These are phyloP conservation scores for Stevia rebaudiana DNA, from an alignment of 140 eudicot genomes.

Conservation along the genomic window DNA sequence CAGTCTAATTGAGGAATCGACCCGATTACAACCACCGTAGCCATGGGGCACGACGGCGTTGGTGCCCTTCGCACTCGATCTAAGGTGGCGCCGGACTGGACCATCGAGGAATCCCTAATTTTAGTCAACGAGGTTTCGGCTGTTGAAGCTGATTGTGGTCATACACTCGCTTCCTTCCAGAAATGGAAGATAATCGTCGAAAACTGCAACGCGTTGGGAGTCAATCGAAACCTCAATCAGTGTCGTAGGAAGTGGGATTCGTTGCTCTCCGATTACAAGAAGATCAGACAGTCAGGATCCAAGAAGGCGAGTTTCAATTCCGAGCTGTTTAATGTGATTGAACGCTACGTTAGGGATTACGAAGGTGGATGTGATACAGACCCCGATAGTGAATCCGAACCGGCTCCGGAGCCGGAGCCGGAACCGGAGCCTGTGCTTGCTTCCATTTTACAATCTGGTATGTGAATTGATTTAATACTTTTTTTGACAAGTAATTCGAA, in stretches of 20 bases:
- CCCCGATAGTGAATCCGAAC: slow-evolving; percentile 22
- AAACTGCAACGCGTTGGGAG: slow-evolving; percentile 69
- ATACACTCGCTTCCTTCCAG: slow-evolving; percentile 65
- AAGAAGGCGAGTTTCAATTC: slow-evolving; percentile 33
- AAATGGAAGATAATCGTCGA: slow-evolving; percentile 74
- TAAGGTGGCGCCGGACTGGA: slow-evolving; percentile 64
- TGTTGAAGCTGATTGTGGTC: slow-evolving; percentile 53
- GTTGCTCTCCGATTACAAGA: slow-evolving; percentile 39
- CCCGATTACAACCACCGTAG: background rate
- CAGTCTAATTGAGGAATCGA: background rate
- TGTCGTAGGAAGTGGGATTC: slow-evolving; percentile 70
- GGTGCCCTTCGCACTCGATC: slow-evolving; percentile 55
- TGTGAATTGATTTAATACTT: background rate
- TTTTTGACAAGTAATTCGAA: no score
- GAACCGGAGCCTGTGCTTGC: slow-evolving; percentile 26
- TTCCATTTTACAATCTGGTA: slow-evolving; percentile 43
- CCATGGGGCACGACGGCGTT: slow-evolving; percentile 26
- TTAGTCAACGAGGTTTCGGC: slow-evolving; percentile 62
- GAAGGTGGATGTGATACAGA: slow-evolving; percentile 42
- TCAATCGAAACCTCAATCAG: slow-evolving; percentile 49
- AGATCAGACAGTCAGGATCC: slow-evolving; percentile 32
- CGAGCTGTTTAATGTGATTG: slow-evolving; percentile 48
- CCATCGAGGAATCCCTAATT: slow-evolving; percentile 49
- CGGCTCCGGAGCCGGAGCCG: background rate
- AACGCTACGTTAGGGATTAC: slow-evolving; percentile 32